These are phyloP conservation scores for Blastobotrys buckinghamii DNA, from an alignment of 1,139 yeast genomes.

Conservation along the genomic window DNA sequence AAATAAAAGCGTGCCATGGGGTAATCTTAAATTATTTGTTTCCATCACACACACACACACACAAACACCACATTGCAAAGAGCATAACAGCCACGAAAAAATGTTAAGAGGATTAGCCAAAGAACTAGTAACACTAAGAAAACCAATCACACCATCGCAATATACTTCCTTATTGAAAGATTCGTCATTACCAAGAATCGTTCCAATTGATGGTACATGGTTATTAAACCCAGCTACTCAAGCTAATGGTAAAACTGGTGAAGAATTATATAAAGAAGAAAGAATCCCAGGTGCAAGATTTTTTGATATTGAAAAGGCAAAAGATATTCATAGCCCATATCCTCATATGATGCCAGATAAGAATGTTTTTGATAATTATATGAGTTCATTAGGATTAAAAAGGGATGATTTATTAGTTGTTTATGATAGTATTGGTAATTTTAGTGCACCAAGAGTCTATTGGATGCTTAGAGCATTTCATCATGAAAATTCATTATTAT, in stretches of 20 bases:
- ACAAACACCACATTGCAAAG: not conserved
- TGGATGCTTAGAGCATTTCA: slow-evolving; percentile 83
- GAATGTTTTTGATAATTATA: slow-evolving; percentile 46
- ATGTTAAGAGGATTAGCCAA: slow-evolving; percentile 11
- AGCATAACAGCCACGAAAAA: not conserved
- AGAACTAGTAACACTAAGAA: slow-evolving; percentile 9
- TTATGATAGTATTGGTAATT: slow-evolving; percentile 78
- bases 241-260: slow-evolving; percentile 53
- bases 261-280: slow-evolving; percentile 39
- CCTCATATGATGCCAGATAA: slow-evolving; percentile 87
- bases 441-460: slow-evolving; percentile 84
- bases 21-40: not conserved
- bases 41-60: not conserved
- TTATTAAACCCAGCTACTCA: slow-evolving; percentile 67
- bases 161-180: slow-evolving; percentile 10
- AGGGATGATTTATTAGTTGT: slow-evolving; percentile 60
- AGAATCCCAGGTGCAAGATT: slow-evolving; percentile 65
- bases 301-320: slow-evolving; percentile 72
- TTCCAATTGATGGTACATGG: slow-evolving; percentile 90
- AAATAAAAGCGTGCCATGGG: not conserved
- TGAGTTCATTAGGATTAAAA: slow-evolving; percentile 40
- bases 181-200: slow-evolving; percentile 35
- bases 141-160: slow-evolving; percentile 14
- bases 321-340: slow-evolving; percentile 50
- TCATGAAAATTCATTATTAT: slow-evolving; percentile 57